Evolutionary conservation across 1,284 basidiomycete genomes (phyloP), one percentile per base, ranked within the genome.

Genomic region (Austroboletus olivaceoglutinosus): DNA sequence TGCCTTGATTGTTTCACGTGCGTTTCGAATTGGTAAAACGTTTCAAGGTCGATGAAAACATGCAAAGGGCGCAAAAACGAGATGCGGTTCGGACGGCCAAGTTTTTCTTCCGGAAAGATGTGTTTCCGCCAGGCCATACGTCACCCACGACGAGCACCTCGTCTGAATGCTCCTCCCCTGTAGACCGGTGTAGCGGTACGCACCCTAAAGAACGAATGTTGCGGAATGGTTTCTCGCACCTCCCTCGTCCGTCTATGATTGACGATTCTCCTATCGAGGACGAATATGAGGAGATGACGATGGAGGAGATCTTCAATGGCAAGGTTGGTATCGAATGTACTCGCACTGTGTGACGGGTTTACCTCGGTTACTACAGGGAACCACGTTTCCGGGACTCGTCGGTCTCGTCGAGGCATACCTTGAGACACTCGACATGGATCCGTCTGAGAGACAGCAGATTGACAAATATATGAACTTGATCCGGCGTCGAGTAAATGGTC

Each of bases 281-380:
- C 5, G 93, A 98, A 68, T 93, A 93, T 57, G 90, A 85, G 56
- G 92, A 96, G 67, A 95, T 96, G 86, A 84, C 89, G 0, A 80
- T 98, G 67, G 76, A 93, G 58, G 93, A 99, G 73, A 90, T 99
- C 42, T 90, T 99, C 72, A 93, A 91, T 63, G 97, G 97, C n/a
- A 91, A 89, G 79, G 89, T 87, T 44, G 22, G 59, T 54, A 25
- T 44, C 27, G 16, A 39, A 48, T 47, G 58, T 46, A 27, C 12
- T 48, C 44, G 41, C 16, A 31, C n/a, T 45, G 45, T 44, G 25
- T 34, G 29, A 19, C 18, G 15, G 15, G 34, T 54, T 39, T 38
- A 48, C 16, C 50, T 51, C 16, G 54, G 34, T 29, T 43, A 47
- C 45, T 19, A 43, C 53, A 91, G 80, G 81, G 78, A 21, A 70